Base-by-base conservation (phyloP, 371 early-diverging fungal genomes). In the Rhizopus stolonifer region DNA sequence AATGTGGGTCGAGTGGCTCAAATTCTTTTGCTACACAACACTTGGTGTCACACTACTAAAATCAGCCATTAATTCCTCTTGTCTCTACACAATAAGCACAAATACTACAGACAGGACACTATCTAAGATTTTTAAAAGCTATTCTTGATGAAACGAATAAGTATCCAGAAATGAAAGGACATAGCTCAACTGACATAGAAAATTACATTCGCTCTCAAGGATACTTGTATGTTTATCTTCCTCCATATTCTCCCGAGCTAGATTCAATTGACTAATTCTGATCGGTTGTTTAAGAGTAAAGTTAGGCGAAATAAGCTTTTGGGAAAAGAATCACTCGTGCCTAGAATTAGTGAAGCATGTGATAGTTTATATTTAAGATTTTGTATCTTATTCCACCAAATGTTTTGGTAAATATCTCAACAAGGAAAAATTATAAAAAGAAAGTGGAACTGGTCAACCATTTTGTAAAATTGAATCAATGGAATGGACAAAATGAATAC, bases 31-130 rank as follows among this genome's bases (percentile, higher is more conserved):
- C n/a, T n/a, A n/a, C n/a, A n/a, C n/a, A n/a, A n/a, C n/a, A n/a
- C n/a, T n/a, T n/a, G n/a, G n/a, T n/a, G n/a, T n/a, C n/a, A n/a
- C n/a, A n/a, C n/a, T n/a, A n/a, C n/a, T n/a, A n/a, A n/a, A n/a
- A n/a, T n/a, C n/a, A n/a, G n/a, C n/a, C n/a, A n/a, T n/a, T n/a
- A n/a, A n/a, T n/a, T n/a, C n/a, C n/a, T n/a, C n/a, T n/a, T n/a
- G n/a, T n/a, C n/a, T n/a, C n/a, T n/a, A n/a, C n/a, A n/a, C n/a
- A n/a, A n/a, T n/a, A n/a, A n/a, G n/a, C n/a, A n/a, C n/a, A n/a
- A n/a, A n/a, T n/a, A n/a, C n/a, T n/a, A n/a, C n/a, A n/a, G 21
- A 65, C 61, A 40, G 55, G 61, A 18, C 61, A 60, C 51, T 60
- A 54, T 58, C 11, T 53, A 11, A 57, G 58, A 40, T 60, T 61